Evolutionary conservation across 2,329 filamentous ascomycete genomes (phyloP).

Genomic region (Aureobasidium leucospermi): DNA sequence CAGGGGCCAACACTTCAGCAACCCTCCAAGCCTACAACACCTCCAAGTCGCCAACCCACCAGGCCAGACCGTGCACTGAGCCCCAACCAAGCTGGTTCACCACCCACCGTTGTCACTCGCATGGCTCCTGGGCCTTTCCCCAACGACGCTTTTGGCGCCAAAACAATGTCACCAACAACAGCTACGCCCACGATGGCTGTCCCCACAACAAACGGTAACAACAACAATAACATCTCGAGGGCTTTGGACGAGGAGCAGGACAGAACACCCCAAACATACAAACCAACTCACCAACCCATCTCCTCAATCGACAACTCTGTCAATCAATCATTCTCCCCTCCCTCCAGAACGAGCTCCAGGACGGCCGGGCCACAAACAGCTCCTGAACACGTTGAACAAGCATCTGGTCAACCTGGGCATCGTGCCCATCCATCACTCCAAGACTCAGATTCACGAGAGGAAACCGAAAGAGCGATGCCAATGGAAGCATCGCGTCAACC

Average conservation of each 20-base stretch:
- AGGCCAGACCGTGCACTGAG: slow-evolving; percentile 14
- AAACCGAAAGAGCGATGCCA: neutral
- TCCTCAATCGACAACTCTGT: neutral
- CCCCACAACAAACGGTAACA: neutral
- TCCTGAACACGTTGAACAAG: neutral
- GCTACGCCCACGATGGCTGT: neutral
- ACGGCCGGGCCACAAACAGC: neutral
- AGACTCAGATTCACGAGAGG: slow-evolving; percentile 2
- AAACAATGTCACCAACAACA: slow-evolving; percentile 2
- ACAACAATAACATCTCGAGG: neutral
- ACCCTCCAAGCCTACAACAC: slow-evolving; percentile 24
- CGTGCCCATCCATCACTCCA: neutral
- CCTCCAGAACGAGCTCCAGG: slow-evolving; percentile 6
- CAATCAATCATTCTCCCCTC: neutral
- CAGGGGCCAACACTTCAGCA: slow-evolving; percentile 58
- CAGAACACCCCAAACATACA: slow-evolving; percentile 10
- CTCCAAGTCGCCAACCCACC: slow-evolving; percentile 13
- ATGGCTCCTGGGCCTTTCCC: slow-evolving; percentile 1
- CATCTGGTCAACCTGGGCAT: neutral
- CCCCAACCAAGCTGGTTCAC: neutral
- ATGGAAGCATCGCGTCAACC: neutral
- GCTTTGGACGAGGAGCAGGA: neutral
- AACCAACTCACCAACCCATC: slow-evolving; percentile 8
- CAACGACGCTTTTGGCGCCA: neutral
- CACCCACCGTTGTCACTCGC: slow-evolving; percentile 1